Evolutionary conservation across 768 basidiomycete genomes (phyloP), one percentile per base, ranked within the genome.

Genomic region (Naganishia antarctica): DNA sequence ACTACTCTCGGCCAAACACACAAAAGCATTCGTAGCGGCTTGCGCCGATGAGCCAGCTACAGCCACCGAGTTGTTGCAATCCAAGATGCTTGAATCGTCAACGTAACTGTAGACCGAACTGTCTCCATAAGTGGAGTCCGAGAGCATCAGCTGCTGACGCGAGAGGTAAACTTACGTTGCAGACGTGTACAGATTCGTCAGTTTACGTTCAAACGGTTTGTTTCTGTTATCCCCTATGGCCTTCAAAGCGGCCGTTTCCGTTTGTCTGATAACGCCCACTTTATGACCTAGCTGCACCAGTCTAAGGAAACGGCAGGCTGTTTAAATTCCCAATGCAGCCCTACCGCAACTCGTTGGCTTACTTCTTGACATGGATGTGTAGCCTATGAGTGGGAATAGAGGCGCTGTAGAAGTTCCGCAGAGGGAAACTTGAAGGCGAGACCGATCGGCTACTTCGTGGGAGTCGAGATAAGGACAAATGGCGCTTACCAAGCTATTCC

Each of bases 91-190:
- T 13, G 80, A 74, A 34, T 80, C 81, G 66, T 97, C 93, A 1
- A 97, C 87, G 71, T 86, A 94, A 40, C 91, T 96, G 71, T 4
- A 9, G 60, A 23, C 51, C 66, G 34, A 2, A 41, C 1, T 7
- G 31, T 21, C 1, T 4, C 21, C 32, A 16, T n/a, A n/a, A n/a
- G n/a, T n/a, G n/a, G n/a, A n/a, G n/a, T n/a, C n/a, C n/a, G n/a
- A n/a, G n/a, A n/a, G n/a, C n/a, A n/a, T n/a, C n/a, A n/a, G n/a
- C n/a, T n/a, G n/a, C n/a, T n/a, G n/a, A n/a, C n/a, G n/a, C n/a
- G n/a, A n/a, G n/a, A n/a, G n/a, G n/a, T n/a, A n/a, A 8, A 81
- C 89, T 69, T 74, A 91, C 90, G 91, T 94, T 31, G 89, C 84
- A 29, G 89, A 85, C 28, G 93, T 94, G 68, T 89, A 94, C 40